These are phyloP conservation scores for Persicaria tinctoria DNA, from an alignment of 148 eudicot species.

Conservation along the genomic window DNA sequence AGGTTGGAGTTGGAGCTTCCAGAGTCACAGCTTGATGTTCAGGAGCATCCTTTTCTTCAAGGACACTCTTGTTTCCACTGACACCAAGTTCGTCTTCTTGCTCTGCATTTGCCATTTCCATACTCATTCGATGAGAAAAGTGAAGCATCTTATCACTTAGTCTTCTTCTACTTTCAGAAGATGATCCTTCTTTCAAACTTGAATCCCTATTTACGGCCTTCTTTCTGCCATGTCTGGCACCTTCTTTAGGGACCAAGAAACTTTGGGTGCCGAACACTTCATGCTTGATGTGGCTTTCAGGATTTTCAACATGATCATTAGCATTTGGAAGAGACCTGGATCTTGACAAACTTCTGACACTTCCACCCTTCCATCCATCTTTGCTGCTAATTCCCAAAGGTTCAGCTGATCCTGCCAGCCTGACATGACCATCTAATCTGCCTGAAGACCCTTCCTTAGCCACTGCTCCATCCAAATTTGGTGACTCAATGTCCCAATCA, in stretches of 20 bases:
- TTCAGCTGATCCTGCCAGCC: conserved; percentile 17
- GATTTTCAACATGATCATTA: conserved; percentile 16
- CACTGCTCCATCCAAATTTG: conserved; percentile 18
- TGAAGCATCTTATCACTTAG: conserved; percentile 21
- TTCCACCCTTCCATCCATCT: conserved; percentile 70
- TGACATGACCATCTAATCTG: conserved; percentile 20
- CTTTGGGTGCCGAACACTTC: conserved; percentile 4
- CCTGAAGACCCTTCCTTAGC: conserved; percentile 24
- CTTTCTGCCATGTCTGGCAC: conserved; percentile 24
- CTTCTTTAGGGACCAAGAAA: conserved; percentile 20
- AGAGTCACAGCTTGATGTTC: conserved; percentile 27
- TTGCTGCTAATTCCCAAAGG: conserved; percentile 71
- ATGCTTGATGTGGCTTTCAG: conserved; percentile 25
- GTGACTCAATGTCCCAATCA: conserved; percentile 31
- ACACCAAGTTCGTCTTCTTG: conserved; percentile 22
- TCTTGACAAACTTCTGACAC: conserved; percentile 27
- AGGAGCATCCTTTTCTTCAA: conserved; percentile 24
- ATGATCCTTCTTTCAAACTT: conserved; percentile 24
- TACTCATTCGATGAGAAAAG: neutral
- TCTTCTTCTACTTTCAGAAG: conserved; percentile 21
- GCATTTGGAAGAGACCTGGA: conserved; percentile 45
- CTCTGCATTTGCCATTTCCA: conserved; percentile 15
- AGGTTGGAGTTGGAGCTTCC: conserved; percentile 21
- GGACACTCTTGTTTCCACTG: conserved; percentile 15
- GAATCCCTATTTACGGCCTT: conserved; percentile 27